Base-by-base conservation (phyloP, 371 early-diverging fungal genomes). In the Polyrhizophydium stewartii region DNA sequence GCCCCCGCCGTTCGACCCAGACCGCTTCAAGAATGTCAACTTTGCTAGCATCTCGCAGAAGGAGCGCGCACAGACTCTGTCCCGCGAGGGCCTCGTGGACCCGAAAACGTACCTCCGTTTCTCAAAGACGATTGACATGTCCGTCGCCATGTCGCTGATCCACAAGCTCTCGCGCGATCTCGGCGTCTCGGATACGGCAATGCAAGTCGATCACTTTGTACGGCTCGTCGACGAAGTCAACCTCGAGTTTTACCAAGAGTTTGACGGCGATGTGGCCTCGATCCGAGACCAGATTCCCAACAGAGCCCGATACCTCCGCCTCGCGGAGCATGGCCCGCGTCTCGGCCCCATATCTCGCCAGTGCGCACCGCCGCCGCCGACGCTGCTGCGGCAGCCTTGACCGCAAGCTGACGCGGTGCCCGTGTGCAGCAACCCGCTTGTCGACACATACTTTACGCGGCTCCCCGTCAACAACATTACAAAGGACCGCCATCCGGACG, bases 401-500 rank as follows among this genome's bases (percentile, higher is more conserved):
- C n/a, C n/a, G n/a, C 49, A 28, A 47, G 16, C 22, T 47, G 10
- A 47, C 43, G 17, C 16, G 43, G 43, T 43, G n/a, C 43, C 32
- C 9, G 45, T 59, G 40, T 35, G 25, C 65, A 90, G 88, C 25
- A 79, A 82, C 58, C 92, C 93, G 37, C 68, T 98, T 27, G 87
- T 93, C 19, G 92, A 93, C 71, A 89, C 89, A 0, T 94, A 94
- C 70, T 98, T 98, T 64, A 96, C 98, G 0, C 87, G 77, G 1
- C 60, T 83, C 12, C 74, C 77, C 6, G 43, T 46, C 13, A 78
- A 75, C 63, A 62, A 64, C 19, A 45, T 17, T 12, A 79, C 79
- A 0, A 38, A 56, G 38, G 41, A 52, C 6, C 63, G 66, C 32
- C 85, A 89, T 62, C 76, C 81, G 31, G 70, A 83, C 35, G 85